Percentiles rank a stretch among this genome's conserved stretches.
Conservation (phyloP, 139 green algal genomes). For the Asterochloris sp. region DNA sequence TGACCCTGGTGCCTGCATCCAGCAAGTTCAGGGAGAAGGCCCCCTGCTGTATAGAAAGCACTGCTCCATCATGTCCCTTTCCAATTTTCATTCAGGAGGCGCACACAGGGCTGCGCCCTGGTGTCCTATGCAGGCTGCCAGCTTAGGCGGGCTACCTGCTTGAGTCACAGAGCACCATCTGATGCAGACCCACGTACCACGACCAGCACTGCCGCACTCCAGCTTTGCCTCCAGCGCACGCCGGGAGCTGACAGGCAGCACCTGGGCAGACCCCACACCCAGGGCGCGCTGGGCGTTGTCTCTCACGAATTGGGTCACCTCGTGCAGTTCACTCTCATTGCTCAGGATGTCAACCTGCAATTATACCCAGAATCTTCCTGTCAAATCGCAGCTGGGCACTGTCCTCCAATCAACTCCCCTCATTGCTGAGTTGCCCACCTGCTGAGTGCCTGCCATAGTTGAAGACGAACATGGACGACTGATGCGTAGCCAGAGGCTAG, state of each 20-base stretch:
- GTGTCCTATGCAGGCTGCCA: too few species aligned
- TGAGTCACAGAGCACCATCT: too few species aligned
- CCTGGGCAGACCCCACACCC: conserved; percentile 46
- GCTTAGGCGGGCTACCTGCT: too few species aligned
- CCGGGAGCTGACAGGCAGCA: conserved; percentile 61
- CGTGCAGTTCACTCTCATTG: conserved; percentile 55
- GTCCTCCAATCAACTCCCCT: not conserved
- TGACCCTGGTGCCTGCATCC: too few species aligned
- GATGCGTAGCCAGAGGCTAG: not conserved
- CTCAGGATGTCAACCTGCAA: conserved; percentile 71
- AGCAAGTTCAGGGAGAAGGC: too few species aligned
- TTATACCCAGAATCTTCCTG: not conserved
- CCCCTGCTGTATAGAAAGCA: too few species aligned
- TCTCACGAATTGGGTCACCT: conserved; percentile 73
- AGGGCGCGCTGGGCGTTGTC: conserved; percentile 67
- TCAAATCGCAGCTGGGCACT: not conserved
- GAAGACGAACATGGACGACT: not conserved
- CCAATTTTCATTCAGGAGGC: too few species aligned
- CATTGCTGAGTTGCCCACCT: not conserved
- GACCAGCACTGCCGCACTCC: too few species aligned
- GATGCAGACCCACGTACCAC: too few species aligned
- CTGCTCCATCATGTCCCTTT: too few species aligned
- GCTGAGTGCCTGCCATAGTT: not conserved
- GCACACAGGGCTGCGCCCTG: too few species aligned
- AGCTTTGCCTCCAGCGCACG: conserved; percentile 64